Evolutionary conservation across 2,329 filamentous ascomycete genomes (phyloP).

Genomic region (Aureobasidium pullulans): DNA sequence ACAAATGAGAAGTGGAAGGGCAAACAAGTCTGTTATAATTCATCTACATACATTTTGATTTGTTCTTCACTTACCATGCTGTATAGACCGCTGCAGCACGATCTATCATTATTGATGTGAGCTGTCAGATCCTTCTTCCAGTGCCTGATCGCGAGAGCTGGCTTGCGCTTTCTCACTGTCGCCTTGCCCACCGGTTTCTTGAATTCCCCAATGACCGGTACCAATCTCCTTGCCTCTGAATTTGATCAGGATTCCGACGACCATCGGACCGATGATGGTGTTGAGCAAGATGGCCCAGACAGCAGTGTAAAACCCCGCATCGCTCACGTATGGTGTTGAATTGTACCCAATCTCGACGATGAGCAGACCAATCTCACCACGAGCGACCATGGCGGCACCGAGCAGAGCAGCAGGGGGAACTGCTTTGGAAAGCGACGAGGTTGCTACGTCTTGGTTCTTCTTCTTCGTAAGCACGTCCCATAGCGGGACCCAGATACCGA

Average conservation of each 20-base stretch:
- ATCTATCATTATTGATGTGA: neutral
- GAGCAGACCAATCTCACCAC: slow-evolving; percentile 25
- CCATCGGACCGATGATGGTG: slow-evolving; percentile 22
- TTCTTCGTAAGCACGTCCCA: slow-evolving; percentile 2
- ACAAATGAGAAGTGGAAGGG: too few relatives aligned
- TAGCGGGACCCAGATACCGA: slow-evolving; percentile 17
- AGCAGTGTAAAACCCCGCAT: slow-evolving; percentile 22
- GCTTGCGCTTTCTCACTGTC: neutral
- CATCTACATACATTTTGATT: too few relatives aligned
- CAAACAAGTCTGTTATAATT: too few relatives aligned
- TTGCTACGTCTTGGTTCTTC: neutral
- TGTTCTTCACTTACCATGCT: too few relatives aligned
- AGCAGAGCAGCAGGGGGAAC: slow-evolving; percentile 14
- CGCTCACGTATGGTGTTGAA: slow-evolving; percentile 22
- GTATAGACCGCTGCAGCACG: too few relatives aligned
- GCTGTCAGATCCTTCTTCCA: neutral
- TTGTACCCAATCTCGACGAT: slow-evolving; percentile 26
- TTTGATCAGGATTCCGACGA: slow-evolving; percentile 22
- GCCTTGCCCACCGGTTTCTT: neutral
- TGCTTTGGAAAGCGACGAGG: neutral
- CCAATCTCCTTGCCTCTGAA: slow-evolving; percentile 19
- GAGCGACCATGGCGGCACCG: slow-evolving; percentile 24
- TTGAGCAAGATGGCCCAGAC: slow-evolving; percentile 24
- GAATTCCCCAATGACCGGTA: slow-evolving; percentile 18
- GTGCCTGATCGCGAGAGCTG: neutral